These are phyloP conservation scores for Ophiostoma sp. DNA, from an alignment of 2,329 filamentous ascomycete genomes.

Conservation along the genomic window DNA sequence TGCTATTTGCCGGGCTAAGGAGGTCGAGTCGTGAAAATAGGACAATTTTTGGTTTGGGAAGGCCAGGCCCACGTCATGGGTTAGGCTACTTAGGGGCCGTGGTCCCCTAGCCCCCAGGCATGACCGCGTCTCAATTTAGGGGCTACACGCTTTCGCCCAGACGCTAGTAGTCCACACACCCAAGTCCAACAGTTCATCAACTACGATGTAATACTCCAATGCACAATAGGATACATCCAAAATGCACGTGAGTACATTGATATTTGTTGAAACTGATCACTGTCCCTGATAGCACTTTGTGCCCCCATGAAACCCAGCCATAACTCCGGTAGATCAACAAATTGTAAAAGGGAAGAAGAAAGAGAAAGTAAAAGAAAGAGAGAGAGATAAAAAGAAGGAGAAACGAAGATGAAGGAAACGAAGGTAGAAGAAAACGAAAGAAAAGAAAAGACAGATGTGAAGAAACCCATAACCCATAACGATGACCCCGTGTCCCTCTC, in stretches of 20 bases:
- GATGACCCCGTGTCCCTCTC: not conserved
- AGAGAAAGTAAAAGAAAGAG: not conserved
- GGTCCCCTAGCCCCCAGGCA: no score
- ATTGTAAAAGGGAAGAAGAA: not conserved
- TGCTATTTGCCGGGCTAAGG: not conserved
- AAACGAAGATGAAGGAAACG: not conserved
- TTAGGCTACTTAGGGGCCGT: not conserved
- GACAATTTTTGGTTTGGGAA: not conserved
- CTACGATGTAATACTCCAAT: no score
- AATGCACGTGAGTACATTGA: not conserved
- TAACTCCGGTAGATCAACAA: not conserved
- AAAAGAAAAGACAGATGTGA: not conserved
- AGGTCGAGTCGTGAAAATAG: not conserved
- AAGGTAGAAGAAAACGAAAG: not conserved
- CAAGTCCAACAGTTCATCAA: no score
- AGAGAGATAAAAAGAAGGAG: not conserved
- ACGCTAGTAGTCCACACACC: no score
- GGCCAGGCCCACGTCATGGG: constrained; percentile 1
- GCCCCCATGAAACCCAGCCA: not conserved
- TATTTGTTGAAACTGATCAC: not conserved
- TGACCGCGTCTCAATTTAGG: no score
- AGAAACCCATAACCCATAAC: not conserved
- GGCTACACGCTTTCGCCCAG: no score
- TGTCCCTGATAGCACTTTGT: not conserved
- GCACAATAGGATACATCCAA: no score